phyloP scores from a whole-genome alignment of 495 filamentous ascomycete genomes.

The Entonaema liquescens region DNA sequence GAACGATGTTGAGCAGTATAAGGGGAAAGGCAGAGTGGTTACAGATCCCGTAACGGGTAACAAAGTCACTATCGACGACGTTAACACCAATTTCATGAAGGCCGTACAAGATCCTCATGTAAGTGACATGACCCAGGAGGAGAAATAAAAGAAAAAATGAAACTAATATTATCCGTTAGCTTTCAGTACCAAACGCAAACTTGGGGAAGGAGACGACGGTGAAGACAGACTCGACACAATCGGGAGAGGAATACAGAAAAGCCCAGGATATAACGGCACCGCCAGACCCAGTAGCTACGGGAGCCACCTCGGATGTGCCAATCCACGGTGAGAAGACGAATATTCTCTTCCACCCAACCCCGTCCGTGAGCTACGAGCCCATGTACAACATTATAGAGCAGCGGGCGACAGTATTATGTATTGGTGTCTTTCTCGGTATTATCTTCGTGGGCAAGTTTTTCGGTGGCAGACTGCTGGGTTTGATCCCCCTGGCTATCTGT shows the following conservation, averaged over 20 bases:
- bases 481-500: conserved; percentile 74
- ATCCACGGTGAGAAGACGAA: conserved; percentile 97
- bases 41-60: conserved; percentile 88
- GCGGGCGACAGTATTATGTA: conserved; percentile 71
- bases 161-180: conserved; percentile 48
- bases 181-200: conserved; percentile 92
- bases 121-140: conserved; percentile 23
- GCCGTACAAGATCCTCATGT: conserved; percentile 74
- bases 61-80: conserved; percentile 88
- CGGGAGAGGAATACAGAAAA: conserved; percentile 76
- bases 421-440: conserved; percentile 73
- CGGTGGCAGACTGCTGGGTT: conserved; percentile 76
- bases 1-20: conserved; percentile 52
- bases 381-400: conserved; percentile 82
- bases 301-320: conserved; percentile 88
- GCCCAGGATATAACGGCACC: conserved; percentile 92
- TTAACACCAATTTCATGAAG: conserved; percentile 72
- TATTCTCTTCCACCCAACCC: conserved; percentile 93
- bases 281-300: conserved; percentile 81
- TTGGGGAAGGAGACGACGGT: conserved; percentile 74
- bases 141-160: conserved; percentile 3
- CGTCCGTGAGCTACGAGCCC: conserved; percentile 83
- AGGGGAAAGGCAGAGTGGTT: conserved; percentile 68
- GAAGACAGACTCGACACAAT: conserved; percentile 65
- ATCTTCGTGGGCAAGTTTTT: conserved; percentile 81